Evolutionary conservation across 495 filamentous ascomycete species (phyloP), one percentile per base, ranked within the genome.

Genomic region (Aspergillus carlsbadensis): DNA sequence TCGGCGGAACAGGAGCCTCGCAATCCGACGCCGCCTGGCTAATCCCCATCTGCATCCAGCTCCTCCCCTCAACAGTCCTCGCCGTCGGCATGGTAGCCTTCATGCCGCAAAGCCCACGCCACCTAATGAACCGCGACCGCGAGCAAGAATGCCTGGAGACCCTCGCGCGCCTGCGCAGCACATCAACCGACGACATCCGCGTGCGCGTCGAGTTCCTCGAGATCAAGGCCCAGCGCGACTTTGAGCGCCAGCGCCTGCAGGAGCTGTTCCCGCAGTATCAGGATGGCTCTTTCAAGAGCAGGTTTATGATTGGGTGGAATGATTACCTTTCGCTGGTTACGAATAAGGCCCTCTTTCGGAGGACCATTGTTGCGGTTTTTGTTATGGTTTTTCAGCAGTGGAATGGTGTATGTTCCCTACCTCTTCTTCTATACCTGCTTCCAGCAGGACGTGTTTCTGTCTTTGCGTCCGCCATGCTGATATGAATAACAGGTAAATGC

Each of bases 51-150:
- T 70, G 68, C 8, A 67, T 81, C 20, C 78, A 80, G 45, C 62
- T 75, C 11, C 56, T 77, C 1, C 78, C 78, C 0, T 74, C 77
- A 5, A 21, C 75, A 6, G 42, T 74, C 18, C 69, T 81, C n/a
- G 68, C 63, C 3, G 50, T 61, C 21, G 77, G 77, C 5, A 71
- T 77, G 63, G 41, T 43, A 10, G 60, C 73, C 46, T 63, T 88
- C 41, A 82, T 94, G 88, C 90, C 89, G 3, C 90, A 89, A 71
- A 90, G 87, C 0, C 90, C 90, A 0, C 83, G 90, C 64, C 89
- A 88, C 81, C 74, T 93, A 2, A 77, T 89, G 47, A 83, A 89
- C 60, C 84, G 86, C 52, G 72, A 75, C 44, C 84, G 86, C 36
- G 84, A 88, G 61, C 75, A 76, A 0, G 86, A 90, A 66, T 83